Base-by-base conservation (phyloP, 345 rosid species). In the Gossypium bickii region DNA sequence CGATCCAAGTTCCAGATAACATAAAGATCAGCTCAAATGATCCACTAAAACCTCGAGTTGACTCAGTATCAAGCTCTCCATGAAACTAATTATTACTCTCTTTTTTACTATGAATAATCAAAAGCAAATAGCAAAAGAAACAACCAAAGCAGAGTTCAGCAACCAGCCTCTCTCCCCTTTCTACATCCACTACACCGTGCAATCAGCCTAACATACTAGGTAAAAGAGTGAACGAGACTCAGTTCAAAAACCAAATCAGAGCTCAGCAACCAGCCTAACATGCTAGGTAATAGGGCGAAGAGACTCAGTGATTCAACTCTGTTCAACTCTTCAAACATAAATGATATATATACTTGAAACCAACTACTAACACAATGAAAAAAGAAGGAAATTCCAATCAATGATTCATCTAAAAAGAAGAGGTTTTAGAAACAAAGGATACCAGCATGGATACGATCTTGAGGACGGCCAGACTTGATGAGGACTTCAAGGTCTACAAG, bases 401-500 rank as follows among this genome's bases (percentile, higher is more conserved):
- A 68, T 41, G 16, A 27, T 12, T 62, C 65, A 65, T 57, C 55
- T 22, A 57, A 57, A 59, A 27, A 11, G 22, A 60, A 52, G 29
- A 56, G 58, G 15, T 7, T 18, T 56, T 18, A 47, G 67, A 67
- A 57, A 67, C 12, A 52, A 34, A 58, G 45, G 47, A 63, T 60
- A 94, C 98, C 85, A 25, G 98, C 97, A 69, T 89, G 84, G 80
- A 82, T 77, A 55, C 98, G 94, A 80, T 92, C 98, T 78, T 85
- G 91, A 80, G 97, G 97, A 70, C 87, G 97, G 27, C 97, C 98
- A 73, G 97, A 86, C 84, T 85, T 92, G 78, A 87, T 92, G 82
- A 92, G 98, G 78, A 94, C 98, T 80, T 94, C 98, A 47, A 92
- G 97, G 88, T 92, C 98, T 82, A 94, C 97, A 62, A 94, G 91